Conservation (phyloP, 78 protist species). For the Dictyostelium firmibasis region DNA sequence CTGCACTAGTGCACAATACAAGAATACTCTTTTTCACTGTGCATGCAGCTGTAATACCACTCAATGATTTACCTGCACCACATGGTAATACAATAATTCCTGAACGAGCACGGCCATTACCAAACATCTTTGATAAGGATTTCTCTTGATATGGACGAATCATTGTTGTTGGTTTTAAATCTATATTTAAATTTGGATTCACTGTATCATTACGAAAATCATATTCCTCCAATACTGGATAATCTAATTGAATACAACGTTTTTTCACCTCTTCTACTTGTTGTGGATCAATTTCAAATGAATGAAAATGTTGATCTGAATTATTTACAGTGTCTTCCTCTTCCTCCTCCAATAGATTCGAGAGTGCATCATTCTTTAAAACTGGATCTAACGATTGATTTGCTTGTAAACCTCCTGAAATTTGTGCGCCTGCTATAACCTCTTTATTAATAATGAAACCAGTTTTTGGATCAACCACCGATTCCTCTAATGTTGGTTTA, state of each 20-base stretch:
- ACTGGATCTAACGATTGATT: conserved; percentile 38
- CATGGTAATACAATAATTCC: conserved; percentile 99
- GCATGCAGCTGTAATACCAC: conserved; percentile 96
- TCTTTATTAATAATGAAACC: conserved; percentile 72
- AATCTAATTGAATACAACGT: conserved; percentile 84
- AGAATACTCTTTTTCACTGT: conserved; percentile 91
- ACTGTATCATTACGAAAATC: conserved; percentile 92
- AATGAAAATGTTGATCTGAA: conserved; percentile 73
- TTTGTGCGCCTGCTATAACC: conserved; percentile 10
- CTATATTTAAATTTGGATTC: conserved; percentile 83
- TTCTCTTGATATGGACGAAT: conserved; percentile 95
- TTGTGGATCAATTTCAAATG: conserved; percentile 80
- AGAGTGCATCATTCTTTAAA: conserved; percentile 24
- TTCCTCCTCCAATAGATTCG: conserved; percentile 27
- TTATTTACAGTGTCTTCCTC: conserved; percentile 72
- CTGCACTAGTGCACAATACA: conserved; percentile 92
- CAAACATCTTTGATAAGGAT: conserved; percentile 95
- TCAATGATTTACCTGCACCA: conserved; percentile 99
- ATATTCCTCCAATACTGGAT: conserved; percentile 96
- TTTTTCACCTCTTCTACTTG: conserved; percentile 85
- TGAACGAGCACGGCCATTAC: conserved; percentile 96
- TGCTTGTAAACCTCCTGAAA: conserved; percentile 66
- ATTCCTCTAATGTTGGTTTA: conserved; percentile 31
- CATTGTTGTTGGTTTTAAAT: conserved; percentile 89
- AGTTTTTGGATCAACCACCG: conserved; percentile 43